These are phyloP conservation scores for Dictyostelium gargantuum DNA, from an alignment of 208 protist genomes.

Conservation along the genomic window DNA sequence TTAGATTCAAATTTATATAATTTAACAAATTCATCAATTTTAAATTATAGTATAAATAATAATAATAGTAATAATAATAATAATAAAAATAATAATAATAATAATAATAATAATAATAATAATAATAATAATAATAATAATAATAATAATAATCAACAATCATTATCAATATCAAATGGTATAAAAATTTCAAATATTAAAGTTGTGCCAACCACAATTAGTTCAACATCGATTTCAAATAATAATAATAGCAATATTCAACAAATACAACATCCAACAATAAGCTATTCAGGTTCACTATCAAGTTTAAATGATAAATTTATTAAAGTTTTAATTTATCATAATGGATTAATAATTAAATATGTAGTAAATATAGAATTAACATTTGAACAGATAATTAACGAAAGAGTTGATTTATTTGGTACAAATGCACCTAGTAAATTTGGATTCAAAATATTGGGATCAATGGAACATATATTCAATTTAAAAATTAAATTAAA, in stretches of 20 bases:
- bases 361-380: neutral
- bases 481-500: neutral
- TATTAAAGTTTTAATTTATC: constrained; percentile 8
- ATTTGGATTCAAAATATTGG: constrained; percentile 9
- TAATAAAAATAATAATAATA: neutral
- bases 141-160: no score
- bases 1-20: neutral
- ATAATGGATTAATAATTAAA: constrained; percentile 54
- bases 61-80: neutral
- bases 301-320: neutral
- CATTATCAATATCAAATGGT: no score
- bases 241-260: neutral
- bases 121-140: neutral
- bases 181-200: neutral
- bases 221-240: neutral
- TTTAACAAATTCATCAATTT: neutral
- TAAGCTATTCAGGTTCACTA: neutral
- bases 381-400: neutral
- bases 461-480: constrained; percentile 21
- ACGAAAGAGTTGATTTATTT: constrained; percentile 35
- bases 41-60: neutral
- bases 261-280: neutral
- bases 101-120: neutral
- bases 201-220: neutral
- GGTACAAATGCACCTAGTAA: neutral